A percentile compares a stretch with the other conserved stretches of the same genome.
Conservation (phyloP, 371 early-diverging fungal genomes). For the Smittium culicis region DNA sequence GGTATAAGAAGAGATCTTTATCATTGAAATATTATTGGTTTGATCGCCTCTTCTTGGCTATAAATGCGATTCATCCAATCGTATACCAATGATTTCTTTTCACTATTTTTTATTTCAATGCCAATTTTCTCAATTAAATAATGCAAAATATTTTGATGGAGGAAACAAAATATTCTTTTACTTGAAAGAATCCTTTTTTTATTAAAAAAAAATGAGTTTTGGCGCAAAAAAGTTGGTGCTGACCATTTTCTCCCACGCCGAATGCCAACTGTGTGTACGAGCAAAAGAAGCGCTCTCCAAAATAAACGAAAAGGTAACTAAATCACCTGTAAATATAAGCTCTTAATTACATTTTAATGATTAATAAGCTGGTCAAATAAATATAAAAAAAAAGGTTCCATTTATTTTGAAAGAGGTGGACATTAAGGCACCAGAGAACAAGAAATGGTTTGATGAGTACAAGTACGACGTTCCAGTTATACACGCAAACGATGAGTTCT, state of each 20-base stretch:
- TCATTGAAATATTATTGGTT: too few relatives aligned
- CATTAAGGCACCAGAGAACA: slow-evolving; percentile 27
- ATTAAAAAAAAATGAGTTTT: too few relatives aligned
- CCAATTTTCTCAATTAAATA: too few relatives aligned
- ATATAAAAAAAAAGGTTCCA: slow-evolving; percentile 12
- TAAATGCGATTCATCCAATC: too few relatives aligned
- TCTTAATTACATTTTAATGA: neutral
- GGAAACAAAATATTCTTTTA: too few relatives aligned
- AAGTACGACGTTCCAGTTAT: slow-evolving; percentile 31
- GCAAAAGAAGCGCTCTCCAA: slow-evolving; percentile 24
- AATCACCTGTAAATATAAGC: neutral
- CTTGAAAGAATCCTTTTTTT: too few relatives aligned
- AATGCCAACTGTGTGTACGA: slow-evolving; percentile 29
- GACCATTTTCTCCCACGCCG: slow-evolving; percentile 30
- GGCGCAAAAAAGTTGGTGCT: slow-evolving; percentile 18
- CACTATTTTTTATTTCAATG: too few relatives aligned
- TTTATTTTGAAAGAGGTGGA: slow-evolving; percentile 30
- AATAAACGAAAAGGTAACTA: slow-evolving; percentile 19
- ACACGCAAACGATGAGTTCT: slow-evolving; percentile 26
- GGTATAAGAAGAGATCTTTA: too few relatives aligned
- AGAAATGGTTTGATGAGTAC: slow-evolving; percentile 32
- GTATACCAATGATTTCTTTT: too few relatives aligned
- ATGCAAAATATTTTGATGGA: too few relatives aligned
- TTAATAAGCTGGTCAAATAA: neutral
- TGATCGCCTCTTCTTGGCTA: too few relatives aligned